Conservation (phyloP, 2,329 filamentous ascomycete genomes). For the Atkinsonella texensis region DNA sequence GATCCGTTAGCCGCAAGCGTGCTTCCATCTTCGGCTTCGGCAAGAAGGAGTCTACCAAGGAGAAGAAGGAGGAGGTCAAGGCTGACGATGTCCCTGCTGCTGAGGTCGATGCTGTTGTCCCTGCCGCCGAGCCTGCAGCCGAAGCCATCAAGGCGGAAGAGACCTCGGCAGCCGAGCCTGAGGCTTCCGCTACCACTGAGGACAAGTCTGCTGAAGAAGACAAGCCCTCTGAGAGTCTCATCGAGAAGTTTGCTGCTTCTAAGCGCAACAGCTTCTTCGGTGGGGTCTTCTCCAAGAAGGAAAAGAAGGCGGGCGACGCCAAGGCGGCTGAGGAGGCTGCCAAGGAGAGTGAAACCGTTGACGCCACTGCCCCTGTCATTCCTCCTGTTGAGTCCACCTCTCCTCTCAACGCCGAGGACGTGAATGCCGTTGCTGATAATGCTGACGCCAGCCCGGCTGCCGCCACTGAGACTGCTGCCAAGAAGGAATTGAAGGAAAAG, state of each 20-base stretch:
- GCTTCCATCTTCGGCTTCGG: conserved; percentile 51
- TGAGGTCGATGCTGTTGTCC: conserved; percentile 20
- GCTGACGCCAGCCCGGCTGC: conserved; percentile 33
- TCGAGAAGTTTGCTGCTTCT: conserved; percentile 36
- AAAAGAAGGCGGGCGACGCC: conserved; percentile 46
- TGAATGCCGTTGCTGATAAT: conserved; percentile 35
- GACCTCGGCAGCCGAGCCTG: conserved; percentile 22
- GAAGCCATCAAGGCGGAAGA: conserved; percentile 25
- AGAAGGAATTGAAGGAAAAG: conserved; percentile 65
- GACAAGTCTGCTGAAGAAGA: conserved; percentile 24
- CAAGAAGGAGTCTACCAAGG: conserved; percentile 34
- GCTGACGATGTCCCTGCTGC: conserved; percentile 21
- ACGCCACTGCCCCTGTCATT: conserved; percentile 45
- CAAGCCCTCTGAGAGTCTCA: conserved; percentile 27
- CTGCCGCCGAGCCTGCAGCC: conserved; percentile 23
- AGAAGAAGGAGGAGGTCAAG: conserved; percentile 27
- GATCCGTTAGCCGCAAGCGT: conserved; percentile 54
- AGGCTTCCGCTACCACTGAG: conserved; percentile 17
- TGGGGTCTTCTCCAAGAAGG: conserved; percentile 38
- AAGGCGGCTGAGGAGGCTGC: conserved; percentile 28
- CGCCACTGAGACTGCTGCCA: conserved; percentile 40
- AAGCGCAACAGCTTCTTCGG: conserved; percentile 49
- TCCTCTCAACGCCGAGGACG: conserved; percentile 45
- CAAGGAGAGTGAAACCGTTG: conserved; percentile 32
- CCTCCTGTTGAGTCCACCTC: conserved; percentile 46